These are phyloP conservation scores for Globisporangium iwayamae DNA, from an alignment of 352 stramenopile species.

Conservation along the genomic window DNA sequence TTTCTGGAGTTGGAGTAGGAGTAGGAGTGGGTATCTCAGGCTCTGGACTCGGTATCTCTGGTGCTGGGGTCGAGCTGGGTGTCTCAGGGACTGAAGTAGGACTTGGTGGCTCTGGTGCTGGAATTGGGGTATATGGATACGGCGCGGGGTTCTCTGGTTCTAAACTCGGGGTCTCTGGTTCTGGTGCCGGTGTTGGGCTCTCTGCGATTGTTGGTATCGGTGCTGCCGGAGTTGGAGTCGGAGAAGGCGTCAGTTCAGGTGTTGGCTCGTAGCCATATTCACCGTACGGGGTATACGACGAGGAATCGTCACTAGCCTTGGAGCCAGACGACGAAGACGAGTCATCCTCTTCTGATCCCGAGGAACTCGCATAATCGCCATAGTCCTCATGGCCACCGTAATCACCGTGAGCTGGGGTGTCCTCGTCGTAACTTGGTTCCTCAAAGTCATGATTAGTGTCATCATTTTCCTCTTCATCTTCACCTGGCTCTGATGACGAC, in stretches of 20 bases:
- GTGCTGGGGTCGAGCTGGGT: not conserved
- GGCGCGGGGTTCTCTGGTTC: not conserved
- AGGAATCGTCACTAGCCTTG: not conserved
- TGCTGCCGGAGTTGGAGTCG: not conserved
- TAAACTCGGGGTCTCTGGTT: not conserved
- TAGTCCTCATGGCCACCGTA: not conserved
- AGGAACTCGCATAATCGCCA: not conserved
- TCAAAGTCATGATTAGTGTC: not conserved
- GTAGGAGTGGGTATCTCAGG: not conserved
- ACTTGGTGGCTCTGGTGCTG: not conserved
- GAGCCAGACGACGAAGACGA: not conserved
- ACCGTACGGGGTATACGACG: not conserved
- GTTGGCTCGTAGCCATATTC: not conserved
- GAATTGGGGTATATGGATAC: not conserved
- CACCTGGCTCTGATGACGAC: not conserved
- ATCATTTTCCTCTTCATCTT: not conserved
- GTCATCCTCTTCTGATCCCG: not conserved
- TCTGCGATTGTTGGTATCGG: not conserved
- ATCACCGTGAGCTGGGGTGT: not conserved
- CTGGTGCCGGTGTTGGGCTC: not conserved
- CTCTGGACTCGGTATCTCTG: not conserved
- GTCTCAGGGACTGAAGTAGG: not conserved
- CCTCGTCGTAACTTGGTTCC: not conserved
- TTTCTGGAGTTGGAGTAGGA: not conserved
- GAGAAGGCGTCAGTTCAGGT: not conserved